Conservation (phyloP, 768 basidiomycete genomes). For the Pleurotus eryngii region DNA sequence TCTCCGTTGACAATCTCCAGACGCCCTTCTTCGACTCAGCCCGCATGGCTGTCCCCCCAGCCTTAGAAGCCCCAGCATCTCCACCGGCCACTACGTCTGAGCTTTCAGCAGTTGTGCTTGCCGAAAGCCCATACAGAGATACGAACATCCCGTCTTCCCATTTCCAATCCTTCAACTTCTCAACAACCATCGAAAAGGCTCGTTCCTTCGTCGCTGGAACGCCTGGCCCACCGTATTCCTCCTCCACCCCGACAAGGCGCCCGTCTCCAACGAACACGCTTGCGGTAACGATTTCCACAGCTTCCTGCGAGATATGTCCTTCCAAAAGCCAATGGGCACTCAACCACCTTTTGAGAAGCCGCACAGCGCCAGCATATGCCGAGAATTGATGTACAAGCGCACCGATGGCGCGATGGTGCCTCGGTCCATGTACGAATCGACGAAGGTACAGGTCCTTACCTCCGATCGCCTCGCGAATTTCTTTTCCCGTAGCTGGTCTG, state of each 20-base stretch:
- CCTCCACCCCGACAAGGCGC: slow-evolving; percentile 24
- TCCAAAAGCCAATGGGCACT: slow-evolving; percentile 85
- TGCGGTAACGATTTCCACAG: slow-evolving; percentile 83
- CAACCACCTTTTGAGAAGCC: slow-evolving; percentile 92
- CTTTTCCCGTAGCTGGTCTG: slow-evolving; percentile 37
- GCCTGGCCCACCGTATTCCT: slow-evolving; percentile 30
- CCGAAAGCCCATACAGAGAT: slow-evolving; percentile 54
- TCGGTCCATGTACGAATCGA: slow-evolving; percentile 77
- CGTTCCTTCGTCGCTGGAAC: slow-evolving; percentile 76
- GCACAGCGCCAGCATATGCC: slow-evolving; percentile 80
- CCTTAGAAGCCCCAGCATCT: slow-evolving; percentile 18
- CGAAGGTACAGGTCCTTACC: slow-evolving; percentile 59
- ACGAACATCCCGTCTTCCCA: slow-evolving; percentile 77
- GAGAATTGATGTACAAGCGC: slow-evolving; percentile 75
- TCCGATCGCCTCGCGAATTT: slow-evolving; percentile 52
- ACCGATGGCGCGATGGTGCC: slow-evolving; percentile 82
- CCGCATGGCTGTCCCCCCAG: slow-evolving; percentile 14
- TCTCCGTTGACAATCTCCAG: slow-evolving; percentile 79
- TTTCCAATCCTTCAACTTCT: slow-evolving; percentile 77
- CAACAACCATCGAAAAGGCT: slow-evolving; percentile 73
- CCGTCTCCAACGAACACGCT: slow-evolving; percentile 65
- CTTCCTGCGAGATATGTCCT: slow-evolving; percentile 70
- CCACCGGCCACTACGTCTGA: slow-evolving; percentile 22
- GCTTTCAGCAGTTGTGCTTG: slow-evolving; percentile 1
- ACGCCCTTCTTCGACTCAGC: slow-evolving; percentile 34